Evolutionary conservation across 805 yeast species (phyloP).

Genomic region (Sporopachydermia quercuum): DNA sequence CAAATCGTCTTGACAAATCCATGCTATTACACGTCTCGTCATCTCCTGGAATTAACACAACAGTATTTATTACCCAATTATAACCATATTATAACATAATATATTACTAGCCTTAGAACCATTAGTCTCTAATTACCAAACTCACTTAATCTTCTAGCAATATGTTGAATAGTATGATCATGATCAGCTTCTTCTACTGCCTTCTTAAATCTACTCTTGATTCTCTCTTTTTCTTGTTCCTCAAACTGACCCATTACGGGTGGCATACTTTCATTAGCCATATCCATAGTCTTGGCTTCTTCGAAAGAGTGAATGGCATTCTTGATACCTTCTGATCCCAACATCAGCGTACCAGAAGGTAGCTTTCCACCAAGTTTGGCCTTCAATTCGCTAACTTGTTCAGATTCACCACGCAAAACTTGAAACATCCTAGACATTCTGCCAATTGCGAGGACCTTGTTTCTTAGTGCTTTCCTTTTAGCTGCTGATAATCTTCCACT

Average conservation of each 20-base stretch:
- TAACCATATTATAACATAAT: too few relatives aligned
- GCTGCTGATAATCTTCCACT: conserved; percentile 3
- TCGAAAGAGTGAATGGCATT: conserved; percentile 58
- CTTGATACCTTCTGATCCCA: conserved; percentile 70
- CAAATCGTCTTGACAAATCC: too few relatives aligned
- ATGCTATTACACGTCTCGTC: too few relatives aligned
- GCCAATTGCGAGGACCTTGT: conserved; percentile 92
- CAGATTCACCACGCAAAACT: conserved; percentile 77
- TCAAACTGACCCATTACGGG: conserved; percentile 51
- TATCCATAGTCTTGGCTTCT: conserved; percentile 70
- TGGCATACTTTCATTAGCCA: conserved; percentile 77
- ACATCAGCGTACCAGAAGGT: conserved; percentile 75
- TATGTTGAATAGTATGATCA: conserved; percentile 12
- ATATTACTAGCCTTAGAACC: too few relatives aligned
- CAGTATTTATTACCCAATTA: too few relatives aligned
- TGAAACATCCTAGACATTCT: conserved; percentile 86
- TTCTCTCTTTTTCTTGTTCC: conserved; percentile 29
- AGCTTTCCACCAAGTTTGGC: conserved; percentile 56
- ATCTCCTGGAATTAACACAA: too few relatives aligned
- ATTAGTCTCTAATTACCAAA: background rate
- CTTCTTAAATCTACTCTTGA: conserved; percentile 18
- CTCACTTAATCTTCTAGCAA: conserved; percentile 15
- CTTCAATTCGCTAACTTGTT: conserved; percentile 69
- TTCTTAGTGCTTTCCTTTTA: conserved; percentile 45
- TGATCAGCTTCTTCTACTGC: conserved; percentile 15